Percentiles rank a stretch among this genome's conserved stretches.
phyloP scores from a whole-genome alignment of 768 basidiomycete genomes.

The Suillus discolor region DNA sequence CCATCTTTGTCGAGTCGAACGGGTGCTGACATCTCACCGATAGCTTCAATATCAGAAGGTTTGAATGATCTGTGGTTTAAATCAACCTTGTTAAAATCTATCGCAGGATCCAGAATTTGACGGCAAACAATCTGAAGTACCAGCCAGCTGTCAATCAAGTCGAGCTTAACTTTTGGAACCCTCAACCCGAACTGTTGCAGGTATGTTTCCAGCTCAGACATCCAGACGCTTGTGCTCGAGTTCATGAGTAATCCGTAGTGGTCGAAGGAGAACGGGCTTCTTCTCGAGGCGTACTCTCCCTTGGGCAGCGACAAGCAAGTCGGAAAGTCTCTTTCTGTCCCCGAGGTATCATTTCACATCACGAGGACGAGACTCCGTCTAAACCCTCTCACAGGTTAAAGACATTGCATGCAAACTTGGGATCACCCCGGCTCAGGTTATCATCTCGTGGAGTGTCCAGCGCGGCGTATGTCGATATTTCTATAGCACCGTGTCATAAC shows the following conservation, averaged over 20 bases:
- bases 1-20: not conserved
- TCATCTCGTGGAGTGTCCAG: slow-evolving; percentile 78
- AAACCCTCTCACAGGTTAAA: slow-evolving; percentile 41
- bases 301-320: slow-evolving; percentile 66
- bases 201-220: slow-evolving; percentile 33
- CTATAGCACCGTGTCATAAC: not conserved
- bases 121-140: slow-evolving; percentile 59
- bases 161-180: slow-evolving; percentile 76
- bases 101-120: slow-evolving; percentile 58
- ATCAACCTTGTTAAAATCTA: not conserved
- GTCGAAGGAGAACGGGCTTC: slow-evolving; percentile 63
- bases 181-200: slow-evolving; percentile 75
- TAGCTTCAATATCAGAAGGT: slow-evolving; percentile 64
- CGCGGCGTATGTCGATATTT: slow-evolving; percentile 54
- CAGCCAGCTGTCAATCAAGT: slow-evolving; percentile 77
- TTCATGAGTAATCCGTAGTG: slow-evolving; percentile 42
- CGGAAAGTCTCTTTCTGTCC: slow-evolving; percentile 55
- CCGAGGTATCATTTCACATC: slow-evolving; percentile 41
- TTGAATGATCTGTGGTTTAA: slow-evolving; percentile 2
- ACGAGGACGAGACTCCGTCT: not conserved
- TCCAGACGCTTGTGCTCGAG: not conserved
- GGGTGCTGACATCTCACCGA: not conserved
- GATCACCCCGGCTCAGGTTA: slow-evolving; percentile 74
- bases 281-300: slow-evolving; percentile 79
- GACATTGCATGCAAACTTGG: slow-evolving; percentile 61